Evolutionary conservation across 495 filamentous ascomycete species (phyloP).

Genomic region (Corynascus novoguineensis): DNA sequence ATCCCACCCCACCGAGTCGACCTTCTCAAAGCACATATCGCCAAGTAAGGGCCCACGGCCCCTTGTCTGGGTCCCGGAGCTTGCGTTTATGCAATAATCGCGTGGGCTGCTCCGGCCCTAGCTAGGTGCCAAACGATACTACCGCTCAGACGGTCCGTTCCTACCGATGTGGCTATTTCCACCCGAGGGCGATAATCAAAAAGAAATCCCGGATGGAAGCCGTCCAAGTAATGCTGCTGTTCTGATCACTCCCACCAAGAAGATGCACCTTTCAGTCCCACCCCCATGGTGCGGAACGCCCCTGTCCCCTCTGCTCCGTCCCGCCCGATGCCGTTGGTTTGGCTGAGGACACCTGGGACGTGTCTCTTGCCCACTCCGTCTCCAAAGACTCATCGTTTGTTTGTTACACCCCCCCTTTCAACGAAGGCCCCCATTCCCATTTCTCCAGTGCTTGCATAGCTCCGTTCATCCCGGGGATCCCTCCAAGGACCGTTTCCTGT

Average conservation of each 20-base stretch:
- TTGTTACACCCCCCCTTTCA: conserved; percentile 1
- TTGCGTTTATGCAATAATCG: conserved; percentile 23
- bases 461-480: conserved; percentile 14
- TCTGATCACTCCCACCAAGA: background rate
- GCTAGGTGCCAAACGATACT: conserved; percentile 22
- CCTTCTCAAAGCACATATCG: conserved; percentile 4
- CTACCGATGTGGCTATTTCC: conserved; percentile 41
- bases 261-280: conserved; percentile 15
- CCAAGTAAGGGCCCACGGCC: too few species aligned
- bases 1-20: conserved; percentile 19
- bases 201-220: conserved; percentile 12
- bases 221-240: conserved; percentile 32
- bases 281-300: conserved; percentile 29
- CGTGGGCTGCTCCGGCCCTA: conserved; percentile 11
- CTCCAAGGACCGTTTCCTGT: conserved; percentile 13
- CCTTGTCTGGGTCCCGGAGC: conserved; percentile 9
- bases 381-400: background rate
- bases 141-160: conserved; percentile 42
- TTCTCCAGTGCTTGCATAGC: conserved; percentile 5
- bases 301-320: conserved; percentile 17
- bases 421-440: conserved; percentile 1
- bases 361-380: conserved; percentile 12
- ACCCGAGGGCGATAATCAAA: conserved; percentile 24
- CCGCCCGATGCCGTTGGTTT: conserved; percentile 10
- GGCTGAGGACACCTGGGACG: conserved; percentile 13